Conservation (phyloP, 306 rosid genomes). For the Sicyos edulis region DNA sequence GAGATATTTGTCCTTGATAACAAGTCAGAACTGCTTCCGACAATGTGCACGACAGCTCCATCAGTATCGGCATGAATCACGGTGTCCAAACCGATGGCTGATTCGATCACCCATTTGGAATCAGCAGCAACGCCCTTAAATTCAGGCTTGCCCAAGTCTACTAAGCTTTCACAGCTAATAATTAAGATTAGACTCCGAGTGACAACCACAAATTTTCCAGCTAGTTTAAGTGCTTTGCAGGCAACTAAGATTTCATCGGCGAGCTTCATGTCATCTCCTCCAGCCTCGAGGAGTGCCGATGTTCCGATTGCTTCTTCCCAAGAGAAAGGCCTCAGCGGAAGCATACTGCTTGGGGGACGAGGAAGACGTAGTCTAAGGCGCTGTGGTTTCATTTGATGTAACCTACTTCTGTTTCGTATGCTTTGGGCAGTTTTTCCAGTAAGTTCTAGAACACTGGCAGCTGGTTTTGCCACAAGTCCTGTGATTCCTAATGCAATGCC, state of each 20-base stretch:
- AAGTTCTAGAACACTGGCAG: conserved; percentile 94
- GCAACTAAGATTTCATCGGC: conserved; percentile 59
- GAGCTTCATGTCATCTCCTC: conserved; percentile 52
- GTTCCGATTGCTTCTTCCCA: conserved; percentile 91
- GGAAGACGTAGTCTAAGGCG: conserved; percentile 67
- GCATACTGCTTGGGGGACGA: conserved; percentile 53
- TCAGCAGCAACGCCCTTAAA: conserved; percentile 65
- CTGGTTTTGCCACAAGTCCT: conserved; percentile 90
- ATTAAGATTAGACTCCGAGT: conserved; percentile 55
- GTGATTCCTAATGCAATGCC: conserved; percentile 87
- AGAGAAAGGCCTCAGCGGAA: conserved; percentile 68
- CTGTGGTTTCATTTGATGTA: conserved; percentile 50
- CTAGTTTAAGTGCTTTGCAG: conserved; percentile 79
- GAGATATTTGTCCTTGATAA: conserved; percentile 43
- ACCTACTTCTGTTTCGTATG: conserved; percentile 81
- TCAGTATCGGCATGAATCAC: conserved; percentile 58
- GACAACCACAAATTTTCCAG: conserved; percentile 66
- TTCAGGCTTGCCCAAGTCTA: conserved; percentile 65
- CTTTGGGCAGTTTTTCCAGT: conserved; percentile 90
- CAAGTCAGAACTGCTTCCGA: conserved; percentile 70
- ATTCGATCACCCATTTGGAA: conserved; percentile 62
- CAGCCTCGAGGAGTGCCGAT: conserved; percentile 59
- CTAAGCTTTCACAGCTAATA: conserved; percentile 53
- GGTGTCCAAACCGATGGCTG: conserved; percentile 69
- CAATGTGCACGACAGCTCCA: conserved; percentile 59